Base-by-base conservation (phyloP, 331 rosid genomes). In the Erythrophleum ivorense region DNA sequence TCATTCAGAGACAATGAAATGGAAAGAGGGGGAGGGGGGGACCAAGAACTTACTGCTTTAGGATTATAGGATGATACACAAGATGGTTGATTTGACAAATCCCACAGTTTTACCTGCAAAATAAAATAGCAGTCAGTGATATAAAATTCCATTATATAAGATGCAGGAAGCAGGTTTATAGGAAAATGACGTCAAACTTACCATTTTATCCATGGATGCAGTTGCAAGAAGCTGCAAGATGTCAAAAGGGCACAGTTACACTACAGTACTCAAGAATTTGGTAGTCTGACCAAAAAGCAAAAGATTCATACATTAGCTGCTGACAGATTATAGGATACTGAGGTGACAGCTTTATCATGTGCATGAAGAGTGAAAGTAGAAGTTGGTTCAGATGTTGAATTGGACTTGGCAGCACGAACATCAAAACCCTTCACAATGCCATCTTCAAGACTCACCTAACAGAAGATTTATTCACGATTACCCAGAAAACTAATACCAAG, bases 391-490 rank as follows among this genome's bases (percentile, higher is more conserved):
- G 90, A 86, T 52, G 87, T n/a, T 57, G 90, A 75, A 70, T 87
- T 82, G 46, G 97, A 79, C 70, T 81, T 78, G 73, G 92, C 94
- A 10, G 89, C 80, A 75, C 98, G 90, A 70, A 95, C 85, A 87
- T 95, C 98, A 70, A 91, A 90, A 67, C 98, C 88, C 83, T 93
- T 78, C 75, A 95, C 90, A 5, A 83, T 85, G 59, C 98, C 98
- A 60, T 95, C 95, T 66, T 93, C 98, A 53, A 95, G 98, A 90
- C 98, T 93, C 85, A 87, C 97, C 97, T 92, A 79, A 80, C 80
- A 86, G 77, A 59, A 80, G 77, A 79, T 65, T 66, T 38, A 33
- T 76, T 50, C 40, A 69, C 29, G 62, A 79, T 80, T 52, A 74
- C 49, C 71, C 21, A 84, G 68, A 29, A 16, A 75, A 60, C 49